A percentile compares a stretch with the other conserved stretches of the same genome.
Conservation (phyloP, 345 rosid species). For the Gossypium thurberi region DNA sequence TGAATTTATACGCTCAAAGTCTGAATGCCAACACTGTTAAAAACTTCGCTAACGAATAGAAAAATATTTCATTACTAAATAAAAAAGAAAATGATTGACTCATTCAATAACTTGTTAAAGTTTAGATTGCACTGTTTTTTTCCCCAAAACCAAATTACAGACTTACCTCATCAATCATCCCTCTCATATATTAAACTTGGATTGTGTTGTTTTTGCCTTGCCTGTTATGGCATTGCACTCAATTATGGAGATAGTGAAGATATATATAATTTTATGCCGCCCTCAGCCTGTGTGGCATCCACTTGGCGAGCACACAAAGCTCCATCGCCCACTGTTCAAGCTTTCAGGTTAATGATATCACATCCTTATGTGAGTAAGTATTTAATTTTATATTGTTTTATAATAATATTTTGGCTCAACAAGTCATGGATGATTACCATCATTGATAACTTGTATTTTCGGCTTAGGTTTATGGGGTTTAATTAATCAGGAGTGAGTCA, state of each 20-base stretch:
- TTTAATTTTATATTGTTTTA: not conserved
- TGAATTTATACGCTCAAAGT: too few relatives aligned
- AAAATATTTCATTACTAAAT: too few relatives aligned
- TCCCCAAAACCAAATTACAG: too few relatives aligned
- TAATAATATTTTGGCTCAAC: conserved; percentile 9
- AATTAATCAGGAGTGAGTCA: conserved; percentile 15
- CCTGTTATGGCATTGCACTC: conserved; percentile 21
- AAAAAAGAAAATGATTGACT: too few relatives aligned
- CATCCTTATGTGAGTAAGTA: too few relatives aligned
- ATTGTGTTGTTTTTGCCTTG: not conserved
- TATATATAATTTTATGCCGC: conserved; percentile 29
- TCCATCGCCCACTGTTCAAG: conserved; percentile 5
- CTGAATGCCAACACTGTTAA: too few relatives aligned
- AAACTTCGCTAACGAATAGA: too few relatives aligned
- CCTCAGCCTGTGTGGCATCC: conserved; percentile 21
- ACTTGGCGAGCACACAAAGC: conserved; percentile 24
- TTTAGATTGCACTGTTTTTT: too few relatives aligned
- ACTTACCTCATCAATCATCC: too few relatives aligned
- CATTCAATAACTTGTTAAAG: too few relatives aligned
- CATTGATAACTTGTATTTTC: conserved; percentile 3
- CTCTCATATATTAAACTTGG: too few relatives aligned
- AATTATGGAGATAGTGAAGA: conserved; percentile 11
- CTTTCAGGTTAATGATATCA: not conserved
- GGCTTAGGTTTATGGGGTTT: not conserved
- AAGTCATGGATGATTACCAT: conserved; percentile 5